A percentile compares a stretch with the other conserved stretches of the same genome.
Evolutionary conservation across 2,329 filamentous ascomycete species (phyloP).

Genomic region (Talaromyces sp.): DNA sequence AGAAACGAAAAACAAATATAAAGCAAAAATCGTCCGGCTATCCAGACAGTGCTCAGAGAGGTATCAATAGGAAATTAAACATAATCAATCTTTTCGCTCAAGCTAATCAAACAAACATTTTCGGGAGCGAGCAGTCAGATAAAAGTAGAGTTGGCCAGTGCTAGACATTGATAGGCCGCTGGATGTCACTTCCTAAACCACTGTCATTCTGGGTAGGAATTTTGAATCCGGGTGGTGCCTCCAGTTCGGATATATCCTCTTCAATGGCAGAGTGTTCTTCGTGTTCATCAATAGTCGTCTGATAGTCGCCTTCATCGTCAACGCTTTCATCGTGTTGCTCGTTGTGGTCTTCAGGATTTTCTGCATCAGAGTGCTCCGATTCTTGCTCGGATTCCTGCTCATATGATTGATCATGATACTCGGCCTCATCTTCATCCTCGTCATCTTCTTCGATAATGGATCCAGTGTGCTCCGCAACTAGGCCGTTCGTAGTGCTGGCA

Average conservation of each 20-base stretch:
- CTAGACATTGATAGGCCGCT: constrained; percentile 8
- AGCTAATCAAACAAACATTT: neutral
- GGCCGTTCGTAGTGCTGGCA: constrained; percentile 40
- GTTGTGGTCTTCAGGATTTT: constrained; percentile 1
- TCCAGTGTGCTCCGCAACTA: constrained; percentile 31
- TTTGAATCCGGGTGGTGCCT: constrained; percentile 18
- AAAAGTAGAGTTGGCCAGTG: no score
- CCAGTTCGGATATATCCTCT: constrained; percentile 16
- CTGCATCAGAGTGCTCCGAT: constrained; percentile 21
- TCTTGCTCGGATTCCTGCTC: constrained; percentile 19
- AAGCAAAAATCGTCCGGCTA: neutral
- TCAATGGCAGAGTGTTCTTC: constrained; percentile 13
- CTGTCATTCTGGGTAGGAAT: constrained; percentile 17
- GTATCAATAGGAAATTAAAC: constrained; percentile 9
- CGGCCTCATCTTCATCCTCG: constrained; percentile 29
- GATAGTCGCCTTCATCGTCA: constrained; percentile 22
- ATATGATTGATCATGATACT: constrained; percentile 27
- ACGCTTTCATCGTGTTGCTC: constrained; percentile 20
- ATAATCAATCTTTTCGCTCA: constrained; percentile 4
- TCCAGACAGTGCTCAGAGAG: neutral
- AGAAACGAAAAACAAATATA: neutral
- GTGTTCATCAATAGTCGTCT: constrained; percentile 19
- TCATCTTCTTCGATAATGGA: constrained; percentile 27
- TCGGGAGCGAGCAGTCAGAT: neutral
- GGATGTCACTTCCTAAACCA: constrained; percentile 20